These are phyloP conservation scores for Elaeagnus macrophylla DNA, from an alignment of 306 rosid genomes.

Conservation along the genomic window DNA sequence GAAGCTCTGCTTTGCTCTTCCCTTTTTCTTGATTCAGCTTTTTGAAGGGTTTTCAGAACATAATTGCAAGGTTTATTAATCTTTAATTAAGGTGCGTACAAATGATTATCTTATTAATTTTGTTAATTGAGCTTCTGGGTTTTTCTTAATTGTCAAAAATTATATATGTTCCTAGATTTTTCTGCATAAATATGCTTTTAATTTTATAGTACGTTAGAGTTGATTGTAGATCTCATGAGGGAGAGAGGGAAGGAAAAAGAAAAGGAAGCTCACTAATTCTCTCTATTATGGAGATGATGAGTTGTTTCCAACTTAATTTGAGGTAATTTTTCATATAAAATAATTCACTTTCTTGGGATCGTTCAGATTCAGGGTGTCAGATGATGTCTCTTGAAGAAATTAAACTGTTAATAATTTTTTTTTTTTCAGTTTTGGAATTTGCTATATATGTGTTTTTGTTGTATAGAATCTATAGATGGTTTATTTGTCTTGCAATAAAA, in stretches of 20 bases:
- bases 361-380: constrained; percentile 10
- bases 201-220: not conserved
- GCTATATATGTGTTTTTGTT: not conserved
- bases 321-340: not conserved
- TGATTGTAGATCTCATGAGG: not conserved
- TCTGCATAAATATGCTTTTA: not conserved
- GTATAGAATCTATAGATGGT: not conserved
- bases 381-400: constrained; percentile 16
- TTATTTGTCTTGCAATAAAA: not conserved
- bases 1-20: constrained; percentile 12
- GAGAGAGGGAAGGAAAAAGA: not conserved
- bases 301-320: not conserved
- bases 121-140: constrained; percentile 9
- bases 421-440: not conserved
- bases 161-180: not conserved
- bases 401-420: not conserved
- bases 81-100: not conserved
- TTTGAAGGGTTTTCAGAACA: not conserved
- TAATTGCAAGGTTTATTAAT: constrained; percentile 12
- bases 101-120: not conserved
- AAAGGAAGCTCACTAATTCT: not conserved
- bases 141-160: not conserved
- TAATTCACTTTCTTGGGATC: constrained; percentile 17
- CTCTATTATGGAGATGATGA: not conserved
- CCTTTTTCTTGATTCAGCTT: constrained; percentile 17